phyloP scores from a whole-genome alignment of 2,329 filamentous ascomycete genomes.

The Camillea tinctor region DNA sequence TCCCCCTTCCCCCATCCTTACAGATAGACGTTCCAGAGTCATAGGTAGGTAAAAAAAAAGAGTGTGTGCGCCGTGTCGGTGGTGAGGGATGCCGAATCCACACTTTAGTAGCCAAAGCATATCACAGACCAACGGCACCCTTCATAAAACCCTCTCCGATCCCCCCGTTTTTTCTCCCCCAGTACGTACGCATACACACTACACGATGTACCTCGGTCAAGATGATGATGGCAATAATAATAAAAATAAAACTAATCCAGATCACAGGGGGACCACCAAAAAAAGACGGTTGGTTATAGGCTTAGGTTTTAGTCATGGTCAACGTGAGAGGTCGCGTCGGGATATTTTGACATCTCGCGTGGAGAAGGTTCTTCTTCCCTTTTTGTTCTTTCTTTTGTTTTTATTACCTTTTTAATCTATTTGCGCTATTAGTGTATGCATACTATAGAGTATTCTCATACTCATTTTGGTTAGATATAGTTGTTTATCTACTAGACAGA shows the following conservation, averaged over 20 bases:
- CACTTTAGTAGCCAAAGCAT: background rate
- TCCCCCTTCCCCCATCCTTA: background rate
- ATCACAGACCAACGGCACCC: background rate
- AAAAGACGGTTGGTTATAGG: background rate
- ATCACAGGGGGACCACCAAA: background rate
- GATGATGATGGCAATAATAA: background rate
- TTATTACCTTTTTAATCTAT: too few relatives aligned
- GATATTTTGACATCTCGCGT: background rate
- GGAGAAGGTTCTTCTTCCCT: background rate
- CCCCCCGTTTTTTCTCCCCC: too few relatives aligned
- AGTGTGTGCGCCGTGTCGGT: background rate
- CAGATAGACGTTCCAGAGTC: background rate
- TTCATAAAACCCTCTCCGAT: background rate
- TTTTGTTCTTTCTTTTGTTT: too few relatives aligned
- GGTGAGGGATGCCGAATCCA: background rate
- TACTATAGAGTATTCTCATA: too few relatives aligned
- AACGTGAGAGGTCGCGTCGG: background rate
- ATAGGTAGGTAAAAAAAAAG: too few relatives aligned
- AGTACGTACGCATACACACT: too few relatives aligned
- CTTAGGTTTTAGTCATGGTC: background rate
- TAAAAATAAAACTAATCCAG: background rate
- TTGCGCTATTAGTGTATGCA: too few relatives aligned
- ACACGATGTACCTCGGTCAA: background rate
- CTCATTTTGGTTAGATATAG: too few relatives aligned
- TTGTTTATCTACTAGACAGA: too few relatives aligned